phyloP scores from a whole-genome alignment of 192 early-diverging fungal genomes.

The Allomyces macrogynus region DNA sequence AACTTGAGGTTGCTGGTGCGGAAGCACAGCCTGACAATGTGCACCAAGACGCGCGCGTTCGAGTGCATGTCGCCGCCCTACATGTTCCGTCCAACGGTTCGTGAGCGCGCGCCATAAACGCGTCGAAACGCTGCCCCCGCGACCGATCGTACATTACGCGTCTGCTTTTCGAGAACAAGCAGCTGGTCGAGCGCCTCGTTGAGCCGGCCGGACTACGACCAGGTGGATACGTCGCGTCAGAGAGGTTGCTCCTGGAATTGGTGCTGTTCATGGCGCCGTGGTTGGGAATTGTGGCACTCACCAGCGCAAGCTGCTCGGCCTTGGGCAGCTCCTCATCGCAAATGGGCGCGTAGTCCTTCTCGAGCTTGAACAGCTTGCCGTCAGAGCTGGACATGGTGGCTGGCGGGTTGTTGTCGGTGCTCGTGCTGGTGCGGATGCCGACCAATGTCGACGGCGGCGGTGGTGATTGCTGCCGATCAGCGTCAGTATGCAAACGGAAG shows the following conservation, averaged over 20 bases:
- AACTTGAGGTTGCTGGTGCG: conserved; percentile 62
- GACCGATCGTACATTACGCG: conserved; percentile 61
- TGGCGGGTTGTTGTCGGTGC: no score
- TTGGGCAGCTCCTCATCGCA: conserved; percentile 61
- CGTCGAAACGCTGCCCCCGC: no score
- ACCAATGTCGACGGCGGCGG: no score
- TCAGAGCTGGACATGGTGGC: not conserved
- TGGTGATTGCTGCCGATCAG: no score
- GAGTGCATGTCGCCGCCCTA: conserved; percentile 75
- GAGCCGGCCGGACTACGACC: conserved; percentile 39
- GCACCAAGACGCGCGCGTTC: conserved; percentile 64
- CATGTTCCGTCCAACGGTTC: not conserved
- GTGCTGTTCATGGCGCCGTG: not conserved
- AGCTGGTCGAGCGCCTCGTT: conserved; percentile 76
- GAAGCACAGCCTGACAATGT: conserved; percentile 53
- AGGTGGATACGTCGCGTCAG: conserved; percentile 1
- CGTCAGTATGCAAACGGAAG: no score
- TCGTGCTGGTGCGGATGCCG: no score
- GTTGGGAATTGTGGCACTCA: conserved; percentile 5
- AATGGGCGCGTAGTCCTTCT: conserved; percentile 68
- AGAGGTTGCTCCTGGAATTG: not conserved
- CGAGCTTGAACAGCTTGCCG: conserved; percentile 47
- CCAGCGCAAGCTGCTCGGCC: conserved; percentile 45
- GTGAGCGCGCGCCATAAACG: not conserved
- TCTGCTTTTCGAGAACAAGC: conserved; percentile 79